These are phyloP conservation scores for Fusarium metavorans DNA, from an alignment of 2,329 filamentous ascomycete genomes.

Conservation along the genomic window DNA sequence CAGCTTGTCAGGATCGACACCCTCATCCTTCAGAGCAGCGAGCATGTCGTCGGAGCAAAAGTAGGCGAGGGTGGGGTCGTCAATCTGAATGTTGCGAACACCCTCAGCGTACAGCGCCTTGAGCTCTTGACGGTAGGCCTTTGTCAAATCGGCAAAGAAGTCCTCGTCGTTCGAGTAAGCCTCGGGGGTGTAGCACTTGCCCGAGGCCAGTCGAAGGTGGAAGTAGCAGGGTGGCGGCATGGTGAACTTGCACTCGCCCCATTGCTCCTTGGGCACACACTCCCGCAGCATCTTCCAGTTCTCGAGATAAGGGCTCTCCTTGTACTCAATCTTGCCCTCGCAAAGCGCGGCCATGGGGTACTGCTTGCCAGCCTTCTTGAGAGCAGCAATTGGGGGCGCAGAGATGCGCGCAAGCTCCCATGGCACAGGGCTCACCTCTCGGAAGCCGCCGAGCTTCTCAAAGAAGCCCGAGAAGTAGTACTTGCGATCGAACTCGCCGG, in stretches of 20 bases:
- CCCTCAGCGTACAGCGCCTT: constrained; percentile 66
- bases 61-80: constrained; percentile 73
- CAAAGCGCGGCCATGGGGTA: constrained; percentile 56
- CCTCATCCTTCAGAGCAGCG: constrained; percentile 66
- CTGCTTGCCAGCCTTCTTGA: constrained; percentile 53
- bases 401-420: constrained; percentile 53
- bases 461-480: constrained; percentile 64
- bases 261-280: constrained; percentile 66
- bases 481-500: constrained; percentile 74
- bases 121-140: constrained; percentile 67
- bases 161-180: constrained; percentile 65
- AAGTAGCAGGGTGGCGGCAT: constrained; percentile 77
- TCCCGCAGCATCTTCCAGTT: constrained; percentile 55
- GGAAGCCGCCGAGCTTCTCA: constrained; percentile 58
- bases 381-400: constrained; percentile 54
- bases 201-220: constrained; percentile 65
- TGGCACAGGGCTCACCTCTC: constrained; percentile 52
- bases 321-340: constrained; percentile 57
- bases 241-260: constrained; percentile 75
- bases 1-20: constrained; percentile 72
- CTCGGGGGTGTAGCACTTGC: constrained; percentile 64
- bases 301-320: constrained; percentile 56
- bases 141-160: constrained; percentile 69
- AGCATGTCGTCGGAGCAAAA: constrained; percentile 79
- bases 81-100: constrained; percentile 69